A percentile compares a stretch with the other conserved stretches of the same genome.
Conservation (phyloP, 2,329 filamentous ascomycete species). For the Cercospora sojina region DNA sequence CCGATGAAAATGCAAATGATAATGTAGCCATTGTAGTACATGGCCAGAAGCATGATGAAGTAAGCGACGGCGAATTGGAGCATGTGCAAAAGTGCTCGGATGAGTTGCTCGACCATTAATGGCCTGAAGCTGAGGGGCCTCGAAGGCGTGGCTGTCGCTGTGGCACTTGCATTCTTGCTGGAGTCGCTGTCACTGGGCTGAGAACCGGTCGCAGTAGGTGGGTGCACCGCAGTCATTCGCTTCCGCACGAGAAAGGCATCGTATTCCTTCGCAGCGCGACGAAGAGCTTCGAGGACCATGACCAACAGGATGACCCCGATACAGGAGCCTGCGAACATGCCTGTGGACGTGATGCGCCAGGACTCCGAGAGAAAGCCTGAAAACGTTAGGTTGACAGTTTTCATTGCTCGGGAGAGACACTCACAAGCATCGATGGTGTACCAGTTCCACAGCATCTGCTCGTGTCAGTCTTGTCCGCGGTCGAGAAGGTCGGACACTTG, state of each 20-base stretch:
- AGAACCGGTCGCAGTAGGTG: neutral
- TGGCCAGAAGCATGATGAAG: conserved; percentile 67
- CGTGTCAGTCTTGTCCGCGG: neutral
- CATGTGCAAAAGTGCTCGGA: conserved; percentile 67
- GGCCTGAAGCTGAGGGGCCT: conserved; percentile 46
- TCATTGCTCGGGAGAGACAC: neutral
- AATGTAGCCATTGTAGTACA: conserved; percentile 69
- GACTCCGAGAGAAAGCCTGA: conserved; percentile 61
- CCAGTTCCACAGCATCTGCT: conserved; percentile 79
- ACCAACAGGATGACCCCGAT: conserved; percentile 75
- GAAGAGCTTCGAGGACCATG: conserved; percentile 68
- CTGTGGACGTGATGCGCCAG: conserved; percentile 68
- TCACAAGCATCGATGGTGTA: conserved; percentile 64
- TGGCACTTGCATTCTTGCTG: neutral
- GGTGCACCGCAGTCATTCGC: neutral
- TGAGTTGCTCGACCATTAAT: conserved; percentile 62
- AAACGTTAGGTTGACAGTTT: neutral
- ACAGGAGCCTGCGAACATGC: conserved; percentile 77
- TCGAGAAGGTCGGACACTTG: conserved; percentile 20
- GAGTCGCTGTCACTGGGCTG: conserved; percentile 10
- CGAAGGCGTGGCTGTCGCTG: neutral
- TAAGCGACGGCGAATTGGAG: conserved; percentile 73
- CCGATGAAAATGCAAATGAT: conserved; percentile 81
- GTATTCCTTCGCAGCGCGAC: conserved; percentile 69
- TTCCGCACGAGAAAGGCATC: conserved; percentile 51